Evolutionary conservation across 345 rosid genomes (phyloP), one percentile per base, ranked within the genome.

Genomic region (Mercurialis annua): DNA sequence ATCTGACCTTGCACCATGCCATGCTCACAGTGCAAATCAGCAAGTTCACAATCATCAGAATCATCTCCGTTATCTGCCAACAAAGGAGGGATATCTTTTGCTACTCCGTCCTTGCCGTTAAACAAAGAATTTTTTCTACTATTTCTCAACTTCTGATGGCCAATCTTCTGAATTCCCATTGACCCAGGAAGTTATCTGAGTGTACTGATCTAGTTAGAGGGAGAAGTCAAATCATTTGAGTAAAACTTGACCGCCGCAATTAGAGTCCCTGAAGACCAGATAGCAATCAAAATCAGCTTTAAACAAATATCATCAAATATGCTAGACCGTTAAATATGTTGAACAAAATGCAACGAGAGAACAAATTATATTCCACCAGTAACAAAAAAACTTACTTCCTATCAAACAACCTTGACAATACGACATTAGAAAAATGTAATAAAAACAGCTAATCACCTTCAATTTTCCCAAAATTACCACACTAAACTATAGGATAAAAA

Each of bases 1-100:
- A 80, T 54, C 76, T 82, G 83, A 75, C 82, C 88, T 62, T 81
- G 72, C 54, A 85, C 82, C 81, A 85, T 61, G 73, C 84, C 78
- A 61, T 80, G 52, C 72, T 87, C 90, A 69, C 83, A 82, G 66
- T 74, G 66, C 59, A 62, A 57, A 59, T 73, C 88, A 18, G 67
- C 43, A 15, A 70, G 71, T 51, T 73, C 80, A 62, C 38, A 70
- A 63, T 73, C 86, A 80, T 80, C 84, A 58, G 73, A 70, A 65
- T 80, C 86, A 67, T 83, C 84, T 49, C 64, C 80, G 0, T 47
- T 73, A 42, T 78, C 87, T 57, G 70, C 42, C 59, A 60, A 77
- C 14, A 36, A 42, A 18, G 51, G 55, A 54, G 76, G 67, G 55
- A 62, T 64, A 64, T 83, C 84, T 47, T 47, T 71, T 72, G 67